phyloP scores from a whole-genome alignment of 2,329 filamentous ascomycete genomes.

The Pleomassaria siparia region DNA sequence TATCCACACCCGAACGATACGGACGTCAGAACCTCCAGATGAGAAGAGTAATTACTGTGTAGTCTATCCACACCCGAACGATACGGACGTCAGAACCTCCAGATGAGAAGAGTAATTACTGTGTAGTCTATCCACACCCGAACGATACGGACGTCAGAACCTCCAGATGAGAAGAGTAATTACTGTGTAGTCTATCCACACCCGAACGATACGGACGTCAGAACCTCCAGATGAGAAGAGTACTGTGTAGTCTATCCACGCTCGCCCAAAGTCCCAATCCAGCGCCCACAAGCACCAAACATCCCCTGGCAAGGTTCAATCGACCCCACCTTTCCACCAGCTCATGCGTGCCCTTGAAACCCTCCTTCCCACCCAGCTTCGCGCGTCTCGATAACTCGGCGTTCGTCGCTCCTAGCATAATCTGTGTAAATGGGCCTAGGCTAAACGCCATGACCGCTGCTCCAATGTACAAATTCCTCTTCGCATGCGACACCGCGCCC shows the following conservation, averaged over 20 bases:
- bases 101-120: background rate
- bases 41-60: background rate
- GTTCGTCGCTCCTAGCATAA: conserved; percentile 13
- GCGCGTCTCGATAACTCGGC: conserved; percentile 10
- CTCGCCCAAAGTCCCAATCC: conserved; percentile 16
- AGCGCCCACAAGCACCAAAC: conserved; percentile 11
- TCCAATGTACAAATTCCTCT: conserved; percentile 10
- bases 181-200: background rate
- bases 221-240: background rate
- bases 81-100: background rate
- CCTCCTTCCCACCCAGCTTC: background rate
- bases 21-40: no score
- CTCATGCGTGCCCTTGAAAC: conserved; percentile 6
- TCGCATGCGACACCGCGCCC: conserved; percentile 3
- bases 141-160: no score
- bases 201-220: background rate
- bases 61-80: background rate
- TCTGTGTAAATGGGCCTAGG: conserved; percentile 16
- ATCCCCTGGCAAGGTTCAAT: conserved; percentile 15
- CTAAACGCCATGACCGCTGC: conserved; percentile 15
- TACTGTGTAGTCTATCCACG: background rate
- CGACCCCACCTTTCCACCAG: conserved; percentile 19
- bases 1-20: no score
- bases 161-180: no score
- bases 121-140: conserved; percentile 5